Base-by-base conservation (phyloP, 2,329 filamentous ascomycete genomes). In the Talaromyces pinophilus region DNA sequence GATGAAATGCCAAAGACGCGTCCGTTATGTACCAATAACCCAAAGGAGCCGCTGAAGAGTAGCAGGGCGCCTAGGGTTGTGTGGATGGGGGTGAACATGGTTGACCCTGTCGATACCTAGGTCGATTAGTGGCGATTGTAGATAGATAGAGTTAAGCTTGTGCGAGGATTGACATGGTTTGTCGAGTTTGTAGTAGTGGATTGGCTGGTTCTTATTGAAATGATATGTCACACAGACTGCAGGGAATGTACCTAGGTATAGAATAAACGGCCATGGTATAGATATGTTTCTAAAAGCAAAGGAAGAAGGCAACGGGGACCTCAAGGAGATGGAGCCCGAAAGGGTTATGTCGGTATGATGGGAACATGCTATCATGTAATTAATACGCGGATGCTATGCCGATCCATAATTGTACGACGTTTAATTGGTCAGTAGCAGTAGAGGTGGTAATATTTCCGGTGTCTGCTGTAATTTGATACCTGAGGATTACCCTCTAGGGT, bases 41-140 rank as follows among this genome's bases (percentile, higher is more conserved):
- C 78, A 22, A 81, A 82, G 0, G 83, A 83, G 54, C 82, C 79
- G 70, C 84, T 82, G 65, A 82, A 82, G 59, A 86, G 77, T 63
- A 86, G 73, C 13, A 85, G 61, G 1, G 84, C 83, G 19, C 84
- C 84, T 11, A 85, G 71, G 5, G 80, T 79, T 15, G 84, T 84
- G 69, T 85, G 80, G 30, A 85, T 63, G 0, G 84, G 83, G 0
- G 83, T 85, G 69, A 86, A 85, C 83, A 86, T 85, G 54, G 25
- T 33, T 19, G 6, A 28, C 33, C 54, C 54, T 22, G 54, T 22
- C 52, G 5, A 7, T 30, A 30, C 5, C 30, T 30, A 7, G 6
- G 42, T 46, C 2, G 11, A 50, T 3, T 8, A 13, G 52, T 19
- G 52, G 52, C 52, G 28, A 28, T 28, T n/a, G 48, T 30, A 42